phyloP scores from a whole-genome alignment of 345 rosid genomes.

The Boechera divaricarpa region DNA sequence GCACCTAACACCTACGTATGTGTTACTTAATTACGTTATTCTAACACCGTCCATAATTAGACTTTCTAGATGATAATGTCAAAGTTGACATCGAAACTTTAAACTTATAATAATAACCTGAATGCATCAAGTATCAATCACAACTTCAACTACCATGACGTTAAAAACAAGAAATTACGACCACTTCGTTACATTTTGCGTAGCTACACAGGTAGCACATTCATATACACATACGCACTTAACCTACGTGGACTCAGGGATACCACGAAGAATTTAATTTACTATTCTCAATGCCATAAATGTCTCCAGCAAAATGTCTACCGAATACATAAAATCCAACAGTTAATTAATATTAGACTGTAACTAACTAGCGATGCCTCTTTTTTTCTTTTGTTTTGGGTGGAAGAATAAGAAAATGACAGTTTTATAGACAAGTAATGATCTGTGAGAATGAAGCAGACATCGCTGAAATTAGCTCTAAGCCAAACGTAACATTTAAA shows the following conservation, averaged over 20 bases:
- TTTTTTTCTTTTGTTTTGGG: not conserved
- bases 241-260: constrained; percentile 21
- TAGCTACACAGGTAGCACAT: constrained; percentile 27
- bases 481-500: constrained; percentile 27
- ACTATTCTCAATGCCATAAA: not conserved
- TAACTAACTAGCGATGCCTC: not conserved
- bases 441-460: not conserved
- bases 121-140: constrained; percentile 3
- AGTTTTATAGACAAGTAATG: not conserved
- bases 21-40: not conserved
- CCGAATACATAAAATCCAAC: not conserved
- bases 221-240: constrained; percentile 14
- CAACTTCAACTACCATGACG: constrained; percentile 18
- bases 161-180: constrained; percentile 2
- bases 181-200: not conserved
- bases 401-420: constrained; percentile 19
- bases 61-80: constrained; percentile 7
- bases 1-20: not conserved
- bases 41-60: not conserved
- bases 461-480: constrained; percentile 1
- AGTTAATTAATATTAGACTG: not conserved
- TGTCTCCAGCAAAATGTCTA: not conserved
- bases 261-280: constrained; percentile 9
- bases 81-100: not conserved
- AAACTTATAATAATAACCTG: not conserved